phyloP scores from a whole-genome alignment of 495 filamentous ascomycete species.

The Penicillium riverlandense region DNA sequence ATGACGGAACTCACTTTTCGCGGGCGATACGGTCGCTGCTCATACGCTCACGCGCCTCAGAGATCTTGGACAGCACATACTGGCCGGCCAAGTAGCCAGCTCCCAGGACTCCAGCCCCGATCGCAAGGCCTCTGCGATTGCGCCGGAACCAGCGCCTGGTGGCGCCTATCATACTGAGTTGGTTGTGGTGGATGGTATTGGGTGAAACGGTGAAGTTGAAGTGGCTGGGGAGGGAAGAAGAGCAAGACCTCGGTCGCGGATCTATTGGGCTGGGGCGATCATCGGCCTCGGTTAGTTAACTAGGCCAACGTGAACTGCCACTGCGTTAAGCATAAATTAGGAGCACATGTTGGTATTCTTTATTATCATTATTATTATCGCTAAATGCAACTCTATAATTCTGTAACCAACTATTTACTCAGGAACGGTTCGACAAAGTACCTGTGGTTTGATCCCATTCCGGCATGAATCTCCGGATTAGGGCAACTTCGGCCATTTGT shows the following conservation, averaged over 20 bases:
- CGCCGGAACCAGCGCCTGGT: constrained; percentile 83
- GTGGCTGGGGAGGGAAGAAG: constrained; percentile 4
- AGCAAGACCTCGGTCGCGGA: constrained; percentile 15
- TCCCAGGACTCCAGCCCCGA: constrained; percentile 79
- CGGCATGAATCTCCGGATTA: too few species aligned
- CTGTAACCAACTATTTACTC: too few species aligned
- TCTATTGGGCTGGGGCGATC: constrained; percentile 3
- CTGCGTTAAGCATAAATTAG: background rate
- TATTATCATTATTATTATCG: too few species aligned
- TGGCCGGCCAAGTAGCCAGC: constrained; percentile 88
- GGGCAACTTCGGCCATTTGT: too few species aligned
- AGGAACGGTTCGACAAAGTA: too few species aligned
- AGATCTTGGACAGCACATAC: constrained; percentile 85
- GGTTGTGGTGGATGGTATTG: constrained; percentile 10
- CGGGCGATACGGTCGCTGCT: constrained; percentile 88
- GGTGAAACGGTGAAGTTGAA: background rate
- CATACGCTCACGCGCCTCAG: constrained; percentile 90
- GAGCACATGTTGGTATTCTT: too few species aligned
- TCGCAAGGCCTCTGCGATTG: constrained; percentile 82
- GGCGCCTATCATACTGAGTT: constrained; percentile 63
- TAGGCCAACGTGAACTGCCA: constrained; percentile 1
- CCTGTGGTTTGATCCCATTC: too few species aligned
- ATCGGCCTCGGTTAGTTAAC: constrained; percentile 31
- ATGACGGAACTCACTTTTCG: constrained; percentile 68
- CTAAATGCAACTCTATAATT: too few species aligned